phyloP scores from a whole-genome alignment of 306 rosid species.

The Luffa aegyptiaca region DNA sequence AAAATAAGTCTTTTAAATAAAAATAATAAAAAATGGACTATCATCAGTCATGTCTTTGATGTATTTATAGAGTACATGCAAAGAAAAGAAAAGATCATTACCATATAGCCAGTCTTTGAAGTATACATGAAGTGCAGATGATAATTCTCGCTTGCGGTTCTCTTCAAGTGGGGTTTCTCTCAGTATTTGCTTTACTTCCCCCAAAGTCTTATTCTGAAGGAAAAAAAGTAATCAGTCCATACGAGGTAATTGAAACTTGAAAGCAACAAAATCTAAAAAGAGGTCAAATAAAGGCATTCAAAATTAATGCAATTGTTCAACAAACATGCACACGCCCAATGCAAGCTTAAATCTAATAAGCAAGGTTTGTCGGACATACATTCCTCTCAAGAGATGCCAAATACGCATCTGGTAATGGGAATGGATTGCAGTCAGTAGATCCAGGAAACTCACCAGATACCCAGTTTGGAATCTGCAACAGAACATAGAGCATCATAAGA shows the following conservation, averaged over 20 bases:
- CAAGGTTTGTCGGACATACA: slow-evolving; percentile 30
- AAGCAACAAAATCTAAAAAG: not conserved
- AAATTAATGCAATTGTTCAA: not conserved
- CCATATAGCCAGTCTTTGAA: slow-evolving; percentile 98
- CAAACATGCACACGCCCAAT: not conserved
- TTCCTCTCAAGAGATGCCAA: slow-evolving; percentile 59
- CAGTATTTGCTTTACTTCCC: slow-evolving; percentile 62
- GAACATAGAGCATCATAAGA: slow-evolving; percentile 13
- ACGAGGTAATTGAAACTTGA: not conserved
- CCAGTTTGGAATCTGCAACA: slow-evolving; percentile 80
- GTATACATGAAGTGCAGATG: slow-evolving; percentile 80
- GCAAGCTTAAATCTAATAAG: not conserved
- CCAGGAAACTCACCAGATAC: slow-evolving; percentile 52
- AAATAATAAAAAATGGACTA: not conserved
- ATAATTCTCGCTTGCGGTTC: slow-evolving; percentile 71
- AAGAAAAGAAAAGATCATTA: slow-evolving; percentile 19
- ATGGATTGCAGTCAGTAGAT: slow-evolving; percentile 71
- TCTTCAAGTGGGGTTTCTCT: slow-evolving; percentile 88
- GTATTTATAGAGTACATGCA: not conserved
- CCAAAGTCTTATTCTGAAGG: slow-evolving; percentile 58
- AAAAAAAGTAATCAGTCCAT: slow-evolving; percentile 14
- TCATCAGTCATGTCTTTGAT: not conserved
- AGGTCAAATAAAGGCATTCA: not conserved
- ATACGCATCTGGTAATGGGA: slow-evolving; percentile 67
- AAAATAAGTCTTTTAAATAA: not conserved